Evolutionary conservation across 768 basidiomycete species (phyloP), one percentile per base, ranked within the genome.

Genomic region (Trametes cinnabarina): DNA sequence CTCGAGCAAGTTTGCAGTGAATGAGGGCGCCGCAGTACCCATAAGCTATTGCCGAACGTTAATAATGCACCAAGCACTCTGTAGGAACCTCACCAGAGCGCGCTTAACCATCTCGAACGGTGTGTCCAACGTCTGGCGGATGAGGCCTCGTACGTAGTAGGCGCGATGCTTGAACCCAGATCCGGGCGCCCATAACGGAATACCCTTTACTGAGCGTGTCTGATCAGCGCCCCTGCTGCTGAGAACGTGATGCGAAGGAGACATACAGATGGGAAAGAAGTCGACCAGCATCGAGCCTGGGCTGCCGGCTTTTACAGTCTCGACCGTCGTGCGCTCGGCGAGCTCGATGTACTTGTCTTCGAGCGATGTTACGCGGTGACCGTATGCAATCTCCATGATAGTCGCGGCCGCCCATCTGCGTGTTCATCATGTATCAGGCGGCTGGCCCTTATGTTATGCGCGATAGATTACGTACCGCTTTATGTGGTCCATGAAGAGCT

Each of bases 161-260:
- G 63, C 66, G 43, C 67, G 65, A 20, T 55, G 58, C 53, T 71
- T 71, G 62, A 68, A 76, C 15, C 48, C 64, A 0, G 71, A 62
- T 3, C 74, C 73, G 1, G 74, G 74, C 32, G 75, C 58, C 73
- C 74, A 74, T 10, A 51, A 30, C 5, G 74, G 74, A 3, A 70
- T 39, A 23, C 65, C 54, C 32, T 61, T 54, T 48, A 70, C 65
- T 66, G 41, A 9, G 23, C 17, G 25, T 43, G 32, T 8, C n/a
- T 8, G 3, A 10, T 54, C 20, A 46, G 42, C 30, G 15, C 30
- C 3, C 44, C 47, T 25, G 19, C 20, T 4, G 9, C 3, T 10
- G 2, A 37, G 20, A 57, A 17, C 60, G 37, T 17, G 11, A 35
- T 11, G 19, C 39, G 23, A 39, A 14, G 61, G 25, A 39, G 52